Conservation (phyloP, 148 eudicot genomes). For the Talinum fruticosum region DNA sequence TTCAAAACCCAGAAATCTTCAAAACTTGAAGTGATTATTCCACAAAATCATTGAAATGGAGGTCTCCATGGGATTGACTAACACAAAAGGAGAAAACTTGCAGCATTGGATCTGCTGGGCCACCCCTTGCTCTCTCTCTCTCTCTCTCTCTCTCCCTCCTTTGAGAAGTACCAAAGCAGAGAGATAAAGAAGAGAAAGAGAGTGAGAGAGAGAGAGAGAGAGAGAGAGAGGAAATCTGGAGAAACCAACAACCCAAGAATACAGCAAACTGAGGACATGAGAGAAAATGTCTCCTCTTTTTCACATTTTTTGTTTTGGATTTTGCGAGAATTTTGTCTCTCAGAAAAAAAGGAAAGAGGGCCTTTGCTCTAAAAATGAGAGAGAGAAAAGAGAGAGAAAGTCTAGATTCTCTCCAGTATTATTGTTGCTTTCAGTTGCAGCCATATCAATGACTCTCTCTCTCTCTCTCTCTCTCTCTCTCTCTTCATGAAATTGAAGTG, state of each 20-base stretch:
- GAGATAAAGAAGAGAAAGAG: constrained; percentile 4
- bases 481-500: background rate
- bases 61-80: constrained; percentile 8
- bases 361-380: background rate
- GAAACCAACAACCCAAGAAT: constrained; percentile 25
- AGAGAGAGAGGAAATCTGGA: constrained; percentile 18
- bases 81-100: constrained; percentile 13
- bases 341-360: background rate
- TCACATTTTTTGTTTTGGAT: constrained; percentile 12
- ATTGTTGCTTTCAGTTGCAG: constrained; percentile 11
- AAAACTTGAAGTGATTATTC: constrained; percentile 11
- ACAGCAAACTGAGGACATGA: constrained; percentile 17
- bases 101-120: constrained; percentile 31
- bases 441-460: constrained; percentile 1
- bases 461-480: background rate
- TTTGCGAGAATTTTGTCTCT: background rate
- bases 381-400: constrained; percentile 19
- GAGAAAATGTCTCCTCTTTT: background rate
- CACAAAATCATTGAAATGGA: background rate
- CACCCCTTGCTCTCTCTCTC: constrained; percentile 14
- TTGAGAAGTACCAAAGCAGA: no score
- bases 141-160: no score
- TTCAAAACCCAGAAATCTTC: background rate
- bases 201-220: background rate
- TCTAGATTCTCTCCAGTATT: constrained; percentile 4